A percentile compares a stretch with the other conserved stretches of the same genome.
These are phyloP conservation scores for Phialocephala subalpina DNA, from an alignment of 2,329 filamentous ascomycete genomes.

Conservation along the genomic window DNA sequence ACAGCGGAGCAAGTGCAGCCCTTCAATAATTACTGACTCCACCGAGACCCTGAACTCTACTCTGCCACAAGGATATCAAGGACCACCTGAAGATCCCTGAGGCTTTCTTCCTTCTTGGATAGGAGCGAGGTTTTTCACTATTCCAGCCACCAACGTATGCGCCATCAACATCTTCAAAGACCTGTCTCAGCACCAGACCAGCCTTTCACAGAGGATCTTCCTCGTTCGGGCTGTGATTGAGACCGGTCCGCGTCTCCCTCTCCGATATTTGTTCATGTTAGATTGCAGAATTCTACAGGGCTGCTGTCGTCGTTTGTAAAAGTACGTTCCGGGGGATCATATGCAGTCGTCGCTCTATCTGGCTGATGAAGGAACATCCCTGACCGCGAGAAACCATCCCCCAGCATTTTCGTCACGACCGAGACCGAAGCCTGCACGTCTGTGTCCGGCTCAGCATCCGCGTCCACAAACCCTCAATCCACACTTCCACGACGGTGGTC, in stretches of 20 bases:
- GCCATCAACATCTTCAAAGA: neutral
- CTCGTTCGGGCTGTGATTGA: neutral
- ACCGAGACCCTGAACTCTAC: conserved; percentile 3
- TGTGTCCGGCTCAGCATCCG: neutral
- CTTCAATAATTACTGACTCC: neutral
- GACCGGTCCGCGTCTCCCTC: neutral
- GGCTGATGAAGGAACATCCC: neutral
- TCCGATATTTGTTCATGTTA: neutral
- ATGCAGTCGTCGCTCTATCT: neutral
- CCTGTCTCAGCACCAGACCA: neutral
- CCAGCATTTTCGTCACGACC: neutral
- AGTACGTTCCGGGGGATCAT: neutral
- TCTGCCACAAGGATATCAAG: conserved; percentile 1
- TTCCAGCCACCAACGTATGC: conserved; percentile 5
- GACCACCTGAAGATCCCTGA: neutral
- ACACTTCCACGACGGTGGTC: neutral
- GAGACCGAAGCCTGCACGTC: neutral
- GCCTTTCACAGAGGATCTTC: neutral
- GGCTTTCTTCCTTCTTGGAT: neutral
- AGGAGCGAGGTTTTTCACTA: no score
- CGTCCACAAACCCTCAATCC: neutral
- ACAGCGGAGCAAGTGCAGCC: neutral
- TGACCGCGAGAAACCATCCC: neutral
- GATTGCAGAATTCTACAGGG: neutral
- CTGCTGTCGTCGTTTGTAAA: neutral